Evolutionary conservation across 441 rosid species (phyloP).

Genomic region (Populus hybrid): DNA sequence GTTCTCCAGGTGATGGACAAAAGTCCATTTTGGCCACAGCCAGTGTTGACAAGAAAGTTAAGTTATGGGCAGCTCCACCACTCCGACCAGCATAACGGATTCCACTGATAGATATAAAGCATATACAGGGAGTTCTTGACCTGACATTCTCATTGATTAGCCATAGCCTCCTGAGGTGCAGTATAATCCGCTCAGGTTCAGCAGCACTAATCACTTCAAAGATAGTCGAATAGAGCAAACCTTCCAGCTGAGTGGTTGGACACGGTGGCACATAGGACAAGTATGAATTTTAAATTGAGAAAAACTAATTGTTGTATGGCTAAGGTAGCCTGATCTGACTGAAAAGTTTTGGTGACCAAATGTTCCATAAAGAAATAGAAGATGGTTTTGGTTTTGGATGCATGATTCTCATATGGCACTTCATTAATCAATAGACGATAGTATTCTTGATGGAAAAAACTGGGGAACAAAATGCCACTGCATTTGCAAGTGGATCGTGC

Average conservation of each 20-base stretch:
- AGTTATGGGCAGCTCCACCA: conserved; percentile 81
- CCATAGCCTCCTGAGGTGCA: background rate
- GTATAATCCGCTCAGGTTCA: background rate
- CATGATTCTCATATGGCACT: background rate
- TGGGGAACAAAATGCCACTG: too few species aligned
- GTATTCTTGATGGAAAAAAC: background rate
- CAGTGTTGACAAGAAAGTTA: conserved; percentile 84
- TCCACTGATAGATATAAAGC: background rate
- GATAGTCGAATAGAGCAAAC: background rate
- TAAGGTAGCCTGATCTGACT: background rate
- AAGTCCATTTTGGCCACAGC: conserved; percentile 65
- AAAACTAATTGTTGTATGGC: background rate
- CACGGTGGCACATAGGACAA: background rate
- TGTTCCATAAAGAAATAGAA: background rate
- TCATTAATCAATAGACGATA: background rate
- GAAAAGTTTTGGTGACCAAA: conserved; percentile 3
- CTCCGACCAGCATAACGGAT: conserved; percentile 16
- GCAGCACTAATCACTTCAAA: background rate
- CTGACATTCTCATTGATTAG: background rate
- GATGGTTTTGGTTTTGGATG: background rate
- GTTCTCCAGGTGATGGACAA: conserved; percentile 49
- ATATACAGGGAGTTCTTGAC: conserved; percentile 9
- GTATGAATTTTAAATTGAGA: background rate
- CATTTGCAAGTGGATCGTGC: background rate
- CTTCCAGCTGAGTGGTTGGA: background rate